These are phyloP conservation scores for Dujonia santamariae DNA, from an alignment of 1,139 yeast species.

Conservation along the genomic window DNA sequence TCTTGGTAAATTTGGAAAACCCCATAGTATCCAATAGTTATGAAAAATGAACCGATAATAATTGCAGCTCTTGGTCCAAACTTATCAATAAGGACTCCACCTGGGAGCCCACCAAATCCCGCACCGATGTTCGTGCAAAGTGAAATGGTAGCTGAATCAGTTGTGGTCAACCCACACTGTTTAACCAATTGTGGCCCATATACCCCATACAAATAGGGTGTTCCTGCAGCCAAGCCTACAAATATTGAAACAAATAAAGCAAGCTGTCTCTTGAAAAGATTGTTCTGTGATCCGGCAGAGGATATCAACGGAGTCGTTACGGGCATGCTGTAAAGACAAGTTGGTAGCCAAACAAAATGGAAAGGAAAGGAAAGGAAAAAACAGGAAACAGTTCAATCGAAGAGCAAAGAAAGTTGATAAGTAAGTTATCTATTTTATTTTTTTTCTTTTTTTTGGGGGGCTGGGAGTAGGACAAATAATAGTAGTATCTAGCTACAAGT, in stretches of 20 bases:
- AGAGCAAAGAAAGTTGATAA: background rate
- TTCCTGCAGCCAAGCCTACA: conserved; percentile 53
- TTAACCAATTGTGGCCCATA: conserved; percentile 68
- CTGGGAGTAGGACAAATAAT: too few relatives aligned
- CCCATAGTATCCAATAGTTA: conserved; percentile 41
- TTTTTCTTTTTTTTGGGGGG: background rate
- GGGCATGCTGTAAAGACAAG: background rate
- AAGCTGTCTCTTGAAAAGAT: conserved; percentile 11
- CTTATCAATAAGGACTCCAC: conserved; percentile 62
- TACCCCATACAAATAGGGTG: conserved; percentile 69
- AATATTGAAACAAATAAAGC: conserved; percentile 24
- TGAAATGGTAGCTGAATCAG: conserved; percentile 63
- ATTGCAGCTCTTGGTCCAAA: conserved; percentile 55
- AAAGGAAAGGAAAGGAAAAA: background rate
- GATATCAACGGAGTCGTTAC: too few relatives aligned
- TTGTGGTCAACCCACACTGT: conserved; percentile 53
- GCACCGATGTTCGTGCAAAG: conserved; percentile 62
- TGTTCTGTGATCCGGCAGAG: background rate
- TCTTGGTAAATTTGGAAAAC: conserved; percentile 29
- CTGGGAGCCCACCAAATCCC: conserved; percentile 66
- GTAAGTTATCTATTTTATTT: background rate
- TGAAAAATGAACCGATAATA: conserved; percentile 49
- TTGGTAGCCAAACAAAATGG: background rate
- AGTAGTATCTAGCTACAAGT: conserved; percentile 86
- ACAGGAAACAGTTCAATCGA: background rate